phyloP scores from a whole-genome alignment of 345 rosid genomes.

The Excoecaria cochinchinensis region DNA sequence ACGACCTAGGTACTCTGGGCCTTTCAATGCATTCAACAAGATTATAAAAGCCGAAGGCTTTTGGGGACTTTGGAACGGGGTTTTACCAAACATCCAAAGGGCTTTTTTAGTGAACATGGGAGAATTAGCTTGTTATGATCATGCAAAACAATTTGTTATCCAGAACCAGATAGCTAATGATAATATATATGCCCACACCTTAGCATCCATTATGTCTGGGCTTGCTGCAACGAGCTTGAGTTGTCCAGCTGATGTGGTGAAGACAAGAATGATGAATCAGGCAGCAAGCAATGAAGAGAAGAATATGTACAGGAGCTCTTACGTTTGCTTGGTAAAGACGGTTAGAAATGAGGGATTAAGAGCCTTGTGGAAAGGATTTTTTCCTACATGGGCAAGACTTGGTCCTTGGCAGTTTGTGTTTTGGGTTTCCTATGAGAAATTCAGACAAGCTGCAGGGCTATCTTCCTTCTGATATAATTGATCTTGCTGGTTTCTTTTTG shows the following conservation, averaged over 20 bases:
- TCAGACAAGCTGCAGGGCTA: constrained; percentile 58
- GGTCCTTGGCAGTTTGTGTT: constrained; percentile 96
- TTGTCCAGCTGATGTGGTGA: constrained; percentile 88
- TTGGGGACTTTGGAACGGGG: constrained; percentile 79
- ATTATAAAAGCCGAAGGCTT: constrained; percentile 58
- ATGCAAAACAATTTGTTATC: constrained; percentile 70
- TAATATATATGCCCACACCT: constrained; percentile 68
- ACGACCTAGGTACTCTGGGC: constrained; percentile 62
- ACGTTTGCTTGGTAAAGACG: constrained; percentile 79
- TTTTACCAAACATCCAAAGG: constrained; percentile 77
- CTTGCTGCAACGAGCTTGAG: constrained; percentile 74
- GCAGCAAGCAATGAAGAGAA: constrained; percentile 32
- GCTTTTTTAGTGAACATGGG: constrained; percentile 94
- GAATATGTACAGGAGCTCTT: constrained; percentile 51
- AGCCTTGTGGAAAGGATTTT: constrained; percentile 88
- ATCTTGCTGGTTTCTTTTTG: neutral
- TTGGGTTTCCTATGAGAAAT: constrained; percentile 89
- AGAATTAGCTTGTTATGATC: constrained; percentile 88
- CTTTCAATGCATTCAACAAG: constrained; percentile 57
- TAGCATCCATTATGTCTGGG: constrained; percentile 81
- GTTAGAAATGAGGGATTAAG: constrained; percentile 64
- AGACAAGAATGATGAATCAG: constrained; percentile 93
- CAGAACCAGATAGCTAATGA: constrained; percentile 48
- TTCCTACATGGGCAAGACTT: constrained; percentile 90
- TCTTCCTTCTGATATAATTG: constrained; percentile 63